phyloP scores from a whole-genome alignment of 2,329 filamentous ascomycete species.

The Diaporthe caulivora region DNA sequence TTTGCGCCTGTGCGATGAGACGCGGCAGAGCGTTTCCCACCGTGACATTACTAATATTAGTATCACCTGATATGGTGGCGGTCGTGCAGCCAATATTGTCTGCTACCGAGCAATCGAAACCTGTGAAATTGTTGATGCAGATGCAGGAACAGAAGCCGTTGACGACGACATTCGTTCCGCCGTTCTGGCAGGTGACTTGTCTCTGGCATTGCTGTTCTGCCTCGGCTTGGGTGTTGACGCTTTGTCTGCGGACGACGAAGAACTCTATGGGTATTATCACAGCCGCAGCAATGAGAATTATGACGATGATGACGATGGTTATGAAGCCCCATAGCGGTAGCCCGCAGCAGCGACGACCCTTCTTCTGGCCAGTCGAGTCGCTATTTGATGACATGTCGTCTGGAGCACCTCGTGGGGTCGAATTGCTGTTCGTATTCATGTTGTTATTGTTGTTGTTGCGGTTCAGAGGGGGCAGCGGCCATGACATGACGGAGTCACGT shows the following conservation, averaged over 20 bases:
- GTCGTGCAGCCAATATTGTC: constrained; percentile 66
- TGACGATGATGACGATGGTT: constrained; percentile 70
- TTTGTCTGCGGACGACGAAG: constrained; percentile 68
- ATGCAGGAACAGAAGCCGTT: constrained; percentile 83
- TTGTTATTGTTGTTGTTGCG: constrained; percentile 43
- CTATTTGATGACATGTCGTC: constrained; percentile 5
- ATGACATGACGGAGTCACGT: constrained; percentile 62
- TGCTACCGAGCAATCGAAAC: constrained; percentile 62
- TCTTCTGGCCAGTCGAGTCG: constrained; percentile 48
- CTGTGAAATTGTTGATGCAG: constrained; percentile 88
- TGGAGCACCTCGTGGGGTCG: constrained; percentile 26
- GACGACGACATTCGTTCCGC: constrained; percentile 80
- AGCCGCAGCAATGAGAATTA: constrained; percentile 83
- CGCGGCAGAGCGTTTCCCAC: constrained; percentile 83
- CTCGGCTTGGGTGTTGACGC: constrained; percentile 41
- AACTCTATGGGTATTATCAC: constrained; percentile 81
- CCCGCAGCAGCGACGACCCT: constrained; percentile 80
- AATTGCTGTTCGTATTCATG: constrained; percentile 42
- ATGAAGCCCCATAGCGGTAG: constrained; percentile 85
- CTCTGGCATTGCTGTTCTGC: constrained; percentile 65
- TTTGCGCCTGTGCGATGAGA: constrained; percentile 73
- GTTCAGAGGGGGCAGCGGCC: constrained; percentile 59
- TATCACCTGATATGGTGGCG: constrained; percentile 57
- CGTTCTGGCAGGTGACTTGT: constrained; percentile 79
- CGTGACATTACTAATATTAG: constrained; percentile 74